These are phyloP conservation scores for Lichtheimia hyalospora DNA, from an alignment of 371 early-diverging fungal genomes.

Conservation along the genomic window DNA sequence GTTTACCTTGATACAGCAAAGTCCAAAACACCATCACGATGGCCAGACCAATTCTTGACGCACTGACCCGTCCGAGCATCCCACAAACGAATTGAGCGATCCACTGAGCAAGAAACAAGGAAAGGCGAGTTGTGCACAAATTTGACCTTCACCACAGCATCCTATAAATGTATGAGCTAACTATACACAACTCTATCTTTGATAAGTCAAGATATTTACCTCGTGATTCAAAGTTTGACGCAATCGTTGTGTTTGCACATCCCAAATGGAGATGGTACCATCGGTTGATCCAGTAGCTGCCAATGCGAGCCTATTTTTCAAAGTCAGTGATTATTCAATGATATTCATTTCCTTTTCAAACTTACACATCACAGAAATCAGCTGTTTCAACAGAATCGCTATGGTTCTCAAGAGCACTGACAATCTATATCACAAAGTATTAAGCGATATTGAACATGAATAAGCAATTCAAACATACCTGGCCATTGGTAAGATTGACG, in stretches of 20 bases:
- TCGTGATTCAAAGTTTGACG: constrained; percentile 70
- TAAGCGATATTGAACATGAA: neutral
- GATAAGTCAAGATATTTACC: constrained; percentile 18
- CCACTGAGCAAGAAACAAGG: constrained; percentile 73
- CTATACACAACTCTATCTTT: neutral
- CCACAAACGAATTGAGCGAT: constrained; percentile 81
- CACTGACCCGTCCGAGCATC: constrained; percentile 80
- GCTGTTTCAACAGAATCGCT: constrained; percentile 78
- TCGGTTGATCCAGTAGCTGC: constrained; percentile 90
- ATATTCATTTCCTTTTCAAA: neutral
- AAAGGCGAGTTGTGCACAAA: constrained; percentile 70
- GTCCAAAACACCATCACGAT: constrained; percentile 84
- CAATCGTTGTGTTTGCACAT: constrained; percentile 73
- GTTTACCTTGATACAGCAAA: constrained; percentile 69
- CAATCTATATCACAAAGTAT: constrained; percentile 39
- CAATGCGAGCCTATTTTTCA: constrained; percentile 48
- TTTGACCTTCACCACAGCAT: constrained; percentile 79
- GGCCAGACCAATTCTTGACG: constrained; percentile 77
- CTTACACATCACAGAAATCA: constrained; percentile 67
- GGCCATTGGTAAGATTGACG: constrained; percentile 70
- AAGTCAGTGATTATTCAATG: too few species aligned
- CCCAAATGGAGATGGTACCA: constrained; percentile 86
- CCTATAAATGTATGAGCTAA: constrained; percentile 36
- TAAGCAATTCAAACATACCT: constrained; percentile 33
- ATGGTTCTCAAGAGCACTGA: constrained; percentile 78